Percentiles rank a stretch among this genome's conserved stretches.
Evolutionary conservation across 208 protist species (phyloP).

Genomic region (Tritrichomonas musculus): DNA sequence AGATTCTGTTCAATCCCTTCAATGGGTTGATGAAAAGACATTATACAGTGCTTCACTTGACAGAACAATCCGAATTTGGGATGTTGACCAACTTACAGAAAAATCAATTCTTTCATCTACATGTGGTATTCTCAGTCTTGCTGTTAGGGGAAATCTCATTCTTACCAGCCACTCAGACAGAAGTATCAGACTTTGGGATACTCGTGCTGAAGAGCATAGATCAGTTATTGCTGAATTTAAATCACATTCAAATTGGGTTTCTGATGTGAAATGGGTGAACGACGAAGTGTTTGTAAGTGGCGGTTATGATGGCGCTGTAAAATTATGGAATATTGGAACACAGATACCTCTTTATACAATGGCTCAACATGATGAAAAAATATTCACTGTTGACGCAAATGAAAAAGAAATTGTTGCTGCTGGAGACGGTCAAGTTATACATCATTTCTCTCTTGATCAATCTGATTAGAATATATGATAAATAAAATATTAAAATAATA

Average conservation of each 20-base stretch:
- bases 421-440: not conserved
- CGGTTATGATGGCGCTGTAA: conserved; percentile 27
- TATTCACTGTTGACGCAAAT: not conserved
- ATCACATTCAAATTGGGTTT: conserved; percentile 24
- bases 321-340: conserved; percentile 24
- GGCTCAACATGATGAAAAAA: conserved; percentile 28
- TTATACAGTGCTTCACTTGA: not conserved
- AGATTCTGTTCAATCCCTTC: not conserved
- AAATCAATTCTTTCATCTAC: not conserved
- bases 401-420: not conserved
- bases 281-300: not conserved
- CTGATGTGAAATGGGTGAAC: not conserved
- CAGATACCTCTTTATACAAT: not conserved
- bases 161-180: not conserved
- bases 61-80: not conserved
- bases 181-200: not conserved
- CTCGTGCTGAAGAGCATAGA: not conserved
- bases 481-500: no score
- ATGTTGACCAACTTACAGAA: not conserved
- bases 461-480: no score
- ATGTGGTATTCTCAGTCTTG: not conserved
- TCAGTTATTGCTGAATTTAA: conserved; percentile 13
- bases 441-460: not conserved
- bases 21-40: conserved; percentile 7
- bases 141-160: not conserved